Evolutionary conservation across 2,329 filamentous ascomycete genomes (phyloP), one percentile per base, ranked within the genome.

Genomic region (Aspergillus cejpii): DNA sequence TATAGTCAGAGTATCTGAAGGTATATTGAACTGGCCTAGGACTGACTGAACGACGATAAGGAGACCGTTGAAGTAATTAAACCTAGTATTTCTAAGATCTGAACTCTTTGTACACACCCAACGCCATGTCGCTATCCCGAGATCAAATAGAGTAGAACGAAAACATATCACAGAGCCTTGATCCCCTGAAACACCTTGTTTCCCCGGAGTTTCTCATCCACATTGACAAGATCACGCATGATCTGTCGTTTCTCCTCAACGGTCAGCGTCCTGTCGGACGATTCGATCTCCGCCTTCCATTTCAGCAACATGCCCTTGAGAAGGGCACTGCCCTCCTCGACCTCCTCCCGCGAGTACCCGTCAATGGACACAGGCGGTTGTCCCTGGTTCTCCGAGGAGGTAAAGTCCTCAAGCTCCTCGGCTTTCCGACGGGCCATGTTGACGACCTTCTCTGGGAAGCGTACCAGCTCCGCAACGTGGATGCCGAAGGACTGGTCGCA

Each of bases 371-470:
- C 55, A 15, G 58, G 38, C n/a, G 58, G 33, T 14, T 79, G 71
- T 34, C 77, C 66, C 6, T 74, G 72, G 5, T 74, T 58, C 1
- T 69, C 58, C 0, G 58, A 60, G 8, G 67, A 60, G 0, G 66
- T 68, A 42, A 98, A 98, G 65, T 98, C 92, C 66, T 98, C 92
- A 27, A 98, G 76, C 74, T 98, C 94, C 66, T 97, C 92, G 0
- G 92, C 92, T 73, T 98, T 98, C 57, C 92, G 81, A 71, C 94
- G 94, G n/a, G 92, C 92, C 94, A 98, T 98, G 52, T 89, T 88
- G 49, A 98, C 86, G 12, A 98, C 94, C 71, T 98, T 98, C 57
- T 88, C 84, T 0, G 92, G 92, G 71, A 98, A 98, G 36, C 90
- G 82, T 15, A 98, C 92, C 5, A 98, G 78, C 71, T 98, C 92